phyloP scores from a whole-genome alignment of 768 basidiomycete species.

The Cystofilobasidium ferigula region DNA sequence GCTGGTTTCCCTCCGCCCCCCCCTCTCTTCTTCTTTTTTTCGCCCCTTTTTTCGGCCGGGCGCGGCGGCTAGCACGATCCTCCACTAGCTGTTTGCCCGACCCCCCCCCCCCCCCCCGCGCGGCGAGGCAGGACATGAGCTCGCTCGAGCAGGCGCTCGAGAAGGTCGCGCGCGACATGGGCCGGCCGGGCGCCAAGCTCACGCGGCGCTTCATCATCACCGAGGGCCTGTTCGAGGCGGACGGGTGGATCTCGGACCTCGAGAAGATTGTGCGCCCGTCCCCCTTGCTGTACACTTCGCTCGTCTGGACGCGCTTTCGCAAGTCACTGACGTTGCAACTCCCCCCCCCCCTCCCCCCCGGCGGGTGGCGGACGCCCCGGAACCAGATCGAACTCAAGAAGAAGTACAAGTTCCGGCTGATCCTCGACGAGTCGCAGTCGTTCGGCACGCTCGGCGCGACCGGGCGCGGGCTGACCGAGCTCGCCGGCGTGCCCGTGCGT shows the following conservation, averaged over 20 bases:
- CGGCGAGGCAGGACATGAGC: constrained; percentile 42
- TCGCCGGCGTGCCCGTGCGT: constrained; percentile 82
- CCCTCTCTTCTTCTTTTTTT: too few relatives aligned
- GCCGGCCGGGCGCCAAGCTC: constrained; percentile 66
- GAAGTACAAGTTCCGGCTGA: constrained; percentile 89
- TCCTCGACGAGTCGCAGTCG: constrained; percentile 86
- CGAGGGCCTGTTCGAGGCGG: constrained; percentile 91
- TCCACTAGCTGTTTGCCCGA: too few relatives aligned
- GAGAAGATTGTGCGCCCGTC: constrained; percentile 61
- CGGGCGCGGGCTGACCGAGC: constrained; percentile 86
- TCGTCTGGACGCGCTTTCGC: too few relatives aligned
- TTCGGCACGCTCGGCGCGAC: constrained; percentile 88
- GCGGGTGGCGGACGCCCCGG: too few relatives aligned
- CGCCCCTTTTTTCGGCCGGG: too few relatives aligned
- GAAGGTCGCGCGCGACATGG: constrained; percentile 72
- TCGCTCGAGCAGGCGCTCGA: constrained; percentile 81
- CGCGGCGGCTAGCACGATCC: too few relatives aligned
- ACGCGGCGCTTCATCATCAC: constrained; percentile 91
- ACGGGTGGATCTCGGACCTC: constrained; percentile 82
- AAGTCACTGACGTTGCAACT: too few relatives aligned
- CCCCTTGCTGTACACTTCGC: too few relatives aligned
- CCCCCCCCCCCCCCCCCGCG: too few relatives aligned
- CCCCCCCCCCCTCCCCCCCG: too few relatives aligned
- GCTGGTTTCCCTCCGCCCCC: too few relatives aligned
- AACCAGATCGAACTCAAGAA: constrained; percentile 89